Evolutionary conservation across 2,329 filamentous ascomycete genomes (phyloP).

Genomic region (Elsinoe arachidis): DNA sequence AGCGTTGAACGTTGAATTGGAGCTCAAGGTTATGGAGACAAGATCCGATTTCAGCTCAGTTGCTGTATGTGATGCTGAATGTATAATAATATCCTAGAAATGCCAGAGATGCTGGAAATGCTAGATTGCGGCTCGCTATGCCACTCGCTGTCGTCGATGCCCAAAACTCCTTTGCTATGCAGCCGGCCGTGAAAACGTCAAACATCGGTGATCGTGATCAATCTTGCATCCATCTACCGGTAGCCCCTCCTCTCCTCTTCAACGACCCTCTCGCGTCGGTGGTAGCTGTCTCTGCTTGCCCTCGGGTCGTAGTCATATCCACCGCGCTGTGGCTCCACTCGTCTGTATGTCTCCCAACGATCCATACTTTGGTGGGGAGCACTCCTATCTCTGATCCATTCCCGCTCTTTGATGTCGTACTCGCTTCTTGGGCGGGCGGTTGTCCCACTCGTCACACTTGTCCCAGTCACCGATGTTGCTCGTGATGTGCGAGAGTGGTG

Average conservation of each 20-base stretch:
- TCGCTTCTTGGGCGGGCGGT: constrained; percentile 21
- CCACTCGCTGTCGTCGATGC: background rate
- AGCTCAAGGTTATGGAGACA: no score
- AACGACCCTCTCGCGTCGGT: constrained; percentile 17
- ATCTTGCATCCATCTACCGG: background rate
- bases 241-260: constrained; percentile 15
- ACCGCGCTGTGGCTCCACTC: constrained; percentile 8
- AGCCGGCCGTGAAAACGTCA: background rate
- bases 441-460: constrained; percentile 8
- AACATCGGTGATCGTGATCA: background rate
- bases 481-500: constrained; percentile 3
- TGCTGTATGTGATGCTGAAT: background rate
- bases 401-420: constrained; percentile 37
- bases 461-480: background rate
- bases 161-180: background rate
- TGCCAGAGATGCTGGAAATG: background rate
- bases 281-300: constrained; percentile 19
- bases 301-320: constrained; percentile 20
- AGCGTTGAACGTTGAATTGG: no score
- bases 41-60: background rate
- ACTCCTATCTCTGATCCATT: constrained; percentile 20
- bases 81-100: background rate
- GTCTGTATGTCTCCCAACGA: background rate
- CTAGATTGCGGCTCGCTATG: background rate
- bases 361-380: background rate